A percentile compares a stretch with the other conserved stretches of the same genome.
Conservation (phyloP, 805 yeast species). For the Wickerhamomyces bovis region DNA sequence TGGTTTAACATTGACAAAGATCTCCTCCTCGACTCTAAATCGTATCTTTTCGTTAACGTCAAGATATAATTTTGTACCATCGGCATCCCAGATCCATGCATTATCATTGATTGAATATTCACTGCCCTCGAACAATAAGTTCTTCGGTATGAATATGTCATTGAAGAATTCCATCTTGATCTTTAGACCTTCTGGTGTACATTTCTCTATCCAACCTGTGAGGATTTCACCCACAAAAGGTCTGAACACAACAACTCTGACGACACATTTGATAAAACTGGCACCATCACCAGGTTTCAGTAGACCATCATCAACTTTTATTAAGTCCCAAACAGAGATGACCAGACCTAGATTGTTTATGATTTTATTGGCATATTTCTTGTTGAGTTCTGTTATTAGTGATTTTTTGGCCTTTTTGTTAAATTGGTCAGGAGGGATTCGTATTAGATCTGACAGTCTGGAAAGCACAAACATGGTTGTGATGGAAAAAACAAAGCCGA, state of each 20-base stretch:
- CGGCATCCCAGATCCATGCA: conserved; percentile 92
- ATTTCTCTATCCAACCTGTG: conserved; percentile 88
- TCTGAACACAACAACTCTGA: conserved; percentile 77
- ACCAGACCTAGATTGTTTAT: conserved; percentile 82
- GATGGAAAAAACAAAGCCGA: neutral
- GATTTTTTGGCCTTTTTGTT: conserved; percentile 66
- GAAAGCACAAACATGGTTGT: conserved; percentile 75
- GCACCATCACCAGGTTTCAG: conserved; percentile 95
- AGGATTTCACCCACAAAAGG: conserved; percentile 93
- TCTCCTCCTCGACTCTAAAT: conserved; percentile 85
- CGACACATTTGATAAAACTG: conserved; percentile 65
- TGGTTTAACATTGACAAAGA: conserved; percentile 80
- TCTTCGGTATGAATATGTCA: conserved; percentile 84
- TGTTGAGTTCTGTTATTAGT: conserved; percentile 72
- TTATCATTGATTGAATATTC: conserved; percentile 65
- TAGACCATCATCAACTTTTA: conserved; percentile 80
- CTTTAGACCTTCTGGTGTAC: conserved; percentile 82
- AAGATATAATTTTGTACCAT: conserved; percentile 69
- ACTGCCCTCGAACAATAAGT: conserved; percentile 73
- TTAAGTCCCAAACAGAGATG: conserved; percentile 76
- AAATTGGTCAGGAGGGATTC: conserved; percentile 84
- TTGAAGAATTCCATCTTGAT: conserved; percentile 82
- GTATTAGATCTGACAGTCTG: conserved; percentile 73
- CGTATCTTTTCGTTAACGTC: conserved; percentile 90
- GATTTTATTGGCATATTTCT: conserved; percentile 81